Conservation (phyloP, 352 stramenopile species). For the Peronospora tabacina region DNA sequence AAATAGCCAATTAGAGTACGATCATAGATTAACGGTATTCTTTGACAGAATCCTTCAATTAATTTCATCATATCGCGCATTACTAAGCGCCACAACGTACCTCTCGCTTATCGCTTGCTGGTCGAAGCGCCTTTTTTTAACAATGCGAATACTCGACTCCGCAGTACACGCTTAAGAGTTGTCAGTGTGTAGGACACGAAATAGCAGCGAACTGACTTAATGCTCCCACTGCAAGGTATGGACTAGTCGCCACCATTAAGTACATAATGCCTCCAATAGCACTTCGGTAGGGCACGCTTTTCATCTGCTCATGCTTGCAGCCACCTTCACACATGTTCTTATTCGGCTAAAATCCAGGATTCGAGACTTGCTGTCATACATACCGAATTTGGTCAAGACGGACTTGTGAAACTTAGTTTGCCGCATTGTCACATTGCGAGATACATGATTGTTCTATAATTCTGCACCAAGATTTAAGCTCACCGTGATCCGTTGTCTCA, state of each 20-base stretch:
- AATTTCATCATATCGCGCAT: too few species aligned
- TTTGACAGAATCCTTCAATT: too few species aligned
- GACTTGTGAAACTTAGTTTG: not conserved
- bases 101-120: too few species aligned
- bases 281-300: conserved; percentile 9
- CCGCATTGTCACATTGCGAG: not conserved
- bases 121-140: not conserved
- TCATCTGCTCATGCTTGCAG: conserved; percentile 2
- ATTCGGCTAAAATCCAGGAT: not conserved
- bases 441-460: not conserved
- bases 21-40: too few species aligned
- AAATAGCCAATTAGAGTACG: too few species aligned
- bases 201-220: not conserved
- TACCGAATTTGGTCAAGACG: not conserved
- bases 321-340: not conserved
- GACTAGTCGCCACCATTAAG: conserved; percentile 10
- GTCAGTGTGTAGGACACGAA: not conserved
- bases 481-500: too few species aligned
- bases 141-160: not conserved
- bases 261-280: conserved; percentile 17
- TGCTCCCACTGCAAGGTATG: conserved; percentile 1
- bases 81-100: too few species aligned
- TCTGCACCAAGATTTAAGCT: not conserved
- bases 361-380: not conserved
- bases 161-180: not conserved